Base-by-base conservation (phyloP, 306 rosid species). In the Rubus parviflorus region DNA sequence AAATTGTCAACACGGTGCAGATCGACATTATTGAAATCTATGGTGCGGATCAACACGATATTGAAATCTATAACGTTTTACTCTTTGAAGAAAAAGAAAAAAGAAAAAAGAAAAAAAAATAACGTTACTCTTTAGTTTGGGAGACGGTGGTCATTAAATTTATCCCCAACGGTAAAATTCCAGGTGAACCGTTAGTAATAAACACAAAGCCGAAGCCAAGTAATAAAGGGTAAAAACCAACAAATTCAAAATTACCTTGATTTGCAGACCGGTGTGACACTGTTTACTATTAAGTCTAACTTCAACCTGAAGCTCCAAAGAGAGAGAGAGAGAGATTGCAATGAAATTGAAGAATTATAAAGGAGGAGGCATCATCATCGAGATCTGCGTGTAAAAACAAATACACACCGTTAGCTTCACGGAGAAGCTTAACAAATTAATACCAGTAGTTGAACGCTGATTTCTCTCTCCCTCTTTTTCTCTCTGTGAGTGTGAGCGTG, bases 351-450 rank as follows among this genome's bases (percentile, higher is more conserved):
- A 51, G 20, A 51, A 52, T 5, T 47, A 12, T 47, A 47, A 52
- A 52, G 58, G 17, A 52, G 58, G 16, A 58, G 19, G 7, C 47
- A 60, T 13, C 68, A 17, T 64, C 69, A 51, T 75, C 61, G 79
- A 75, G 79, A 75, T 75, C 79, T 41, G 77, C 68, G 77, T 14
- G 15, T 20, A 6, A 37, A 49, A 35, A 52, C 43, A 49, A 49
- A 13, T 14, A 20, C 7, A 42, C 53, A 30, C 25, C 69, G 80
- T 57, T 81, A 41, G 68, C 84, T 79, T 79, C 65, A 79, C 58
- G 82, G 48, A 16, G 68, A 79, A 63, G 74, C 73, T 8, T 64
- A 40, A 16, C 7, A 46, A 30, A 30, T 12, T 17, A 64, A 64
- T 7, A 38, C 69, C 46, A 42, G 46, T 42, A 42, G 2, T 42